phyloP scores from a whole-genome alignment of 2,329 filamentous ascomycete species.

The Fusarium illudens region DNA sequence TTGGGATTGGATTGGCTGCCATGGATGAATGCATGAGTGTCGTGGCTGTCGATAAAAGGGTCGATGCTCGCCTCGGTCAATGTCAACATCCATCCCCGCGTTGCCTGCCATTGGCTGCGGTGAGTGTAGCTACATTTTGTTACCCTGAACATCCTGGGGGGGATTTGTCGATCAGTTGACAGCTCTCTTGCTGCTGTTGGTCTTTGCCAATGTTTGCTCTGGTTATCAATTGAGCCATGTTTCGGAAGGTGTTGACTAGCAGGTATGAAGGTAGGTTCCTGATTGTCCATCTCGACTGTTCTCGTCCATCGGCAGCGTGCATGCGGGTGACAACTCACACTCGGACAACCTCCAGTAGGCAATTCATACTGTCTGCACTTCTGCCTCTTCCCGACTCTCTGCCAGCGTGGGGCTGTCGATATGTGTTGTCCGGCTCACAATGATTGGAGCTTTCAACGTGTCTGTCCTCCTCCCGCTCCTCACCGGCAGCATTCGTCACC shows the following conservation, averaged over 20 bases:
- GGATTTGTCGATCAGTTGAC: conserved; percentile 8
- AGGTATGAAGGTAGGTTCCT: background rate
- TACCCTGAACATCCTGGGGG: conserved; percentile 21
- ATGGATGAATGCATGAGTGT: conserved; percentile 52
- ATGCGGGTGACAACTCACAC: conserved; percentile 26
- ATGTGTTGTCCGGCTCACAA: conserved; percentile 10
- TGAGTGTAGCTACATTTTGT: conserved; percentile 3
- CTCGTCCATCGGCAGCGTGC: background rate
- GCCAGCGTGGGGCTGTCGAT: conserved; percentile 6
- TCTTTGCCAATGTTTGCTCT: background rate
- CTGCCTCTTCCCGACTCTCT: conserved; percentile 1
- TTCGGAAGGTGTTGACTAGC: background rate
- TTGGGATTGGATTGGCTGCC: conserved; percentile 9
- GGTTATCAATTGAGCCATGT: background rate
- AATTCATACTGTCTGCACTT: conserved; percentile 1
- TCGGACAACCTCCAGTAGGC: background rate
- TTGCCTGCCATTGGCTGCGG: conserved; percentile 27
- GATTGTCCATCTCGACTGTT: background rate
- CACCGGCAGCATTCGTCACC: background rate
- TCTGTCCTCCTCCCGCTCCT: background rate
- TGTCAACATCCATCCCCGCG: conserved; percentile 28
- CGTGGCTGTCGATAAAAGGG: conserved; percentile 59
- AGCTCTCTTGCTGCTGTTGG: background rate
- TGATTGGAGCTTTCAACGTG: conserved; percentile 12
- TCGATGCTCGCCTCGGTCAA: conserved; percentile 30